These are phyloP conservation scores for Backusella mclennaniae DNA, from an alignment of 192 early-diverging fungal genomes.

Conservation along the genomic window DNA sequence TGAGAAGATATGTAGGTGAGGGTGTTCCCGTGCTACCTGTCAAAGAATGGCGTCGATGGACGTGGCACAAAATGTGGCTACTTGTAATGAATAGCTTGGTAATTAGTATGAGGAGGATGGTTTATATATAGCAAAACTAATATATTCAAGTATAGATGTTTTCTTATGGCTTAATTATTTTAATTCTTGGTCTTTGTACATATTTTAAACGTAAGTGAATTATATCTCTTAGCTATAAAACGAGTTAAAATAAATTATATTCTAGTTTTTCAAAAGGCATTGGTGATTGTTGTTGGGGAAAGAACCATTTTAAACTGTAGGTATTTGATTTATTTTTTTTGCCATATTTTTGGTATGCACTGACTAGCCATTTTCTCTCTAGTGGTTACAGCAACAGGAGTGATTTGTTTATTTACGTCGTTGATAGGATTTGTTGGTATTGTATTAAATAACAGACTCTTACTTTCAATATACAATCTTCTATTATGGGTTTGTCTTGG, in stretches of 20 bases:
- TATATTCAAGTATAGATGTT: background rate
- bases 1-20: background rate
- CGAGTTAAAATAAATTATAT: too few species aligned
- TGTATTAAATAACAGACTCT: slow-evolving; percentile 35
- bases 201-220: background rate
- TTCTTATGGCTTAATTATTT: background rate
- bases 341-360: background rate
- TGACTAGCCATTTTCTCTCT: background rate
- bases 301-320: slow-evolving; percentile 9
- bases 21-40: background rate
- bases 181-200: background rate
- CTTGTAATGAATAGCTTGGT: slow-evolving; percentile 38
- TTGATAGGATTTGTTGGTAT: slow-evolving; percentile 39
- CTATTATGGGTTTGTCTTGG: slow-evolving; percentile 34
- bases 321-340: background rate
- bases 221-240: background rate
- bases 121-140: background rate
- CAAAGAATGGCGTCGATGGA: slow-evolving; percentile 31
- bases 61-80: slow-evolving; percentile 34
- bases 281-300: slow-evolving; percentile 18
- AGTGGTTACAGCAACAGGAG: background rate
- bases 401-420: slow-evolving; percentile 9
- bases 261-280: slow-evolving; percentile 7
- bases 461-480: slow-evolving; percentile 34
- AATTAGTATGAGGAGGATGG: background rate